Evolutionary conservation across 2,329 filamentous ascomycete species (phyloP).

Genomic region (Harringtonia lauricola): DNA sequence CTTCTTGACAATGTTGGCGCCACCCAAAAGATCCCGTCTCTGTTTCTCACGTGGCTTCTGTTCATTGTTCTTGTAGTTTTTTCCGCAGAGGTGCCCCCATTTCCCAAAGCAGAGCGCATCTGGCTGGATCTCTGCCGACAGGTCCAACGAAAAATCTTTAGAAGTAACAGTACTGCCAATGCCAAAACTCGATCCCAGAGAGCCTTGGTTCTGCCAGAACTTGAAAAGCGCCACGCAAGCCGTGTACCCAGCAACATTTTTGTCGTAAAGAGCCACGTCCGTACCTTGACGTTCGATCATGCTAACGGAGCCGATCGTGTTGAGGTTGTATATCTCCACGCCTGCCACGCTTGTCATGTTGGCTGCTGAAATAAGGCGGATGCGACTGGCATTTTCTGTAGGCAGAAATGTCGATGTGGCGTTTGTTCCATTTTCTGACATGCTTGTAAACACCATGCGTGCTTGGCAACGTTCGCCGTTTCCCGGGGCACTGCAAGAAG

Average conservation of each 20-base stretch:
- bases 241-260: conserved; percentile 14
- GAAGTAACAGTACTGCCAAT: neutral
- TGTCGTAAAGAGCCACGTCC: conserved; percentile 11
- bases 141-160: too few species aligned
- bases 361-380: conserved; percentile 4
- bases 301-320: conserved; percentile 27
- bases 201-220: conserved; percentile 9
- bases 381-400: neutral
- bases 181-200: neutral
- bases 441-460: conserved; percentile 26
- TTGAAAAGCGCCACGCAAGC: conserved; percentile 15
- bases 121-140: too few species aligned
- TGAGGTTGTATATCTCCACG: conserved; percentile 30
- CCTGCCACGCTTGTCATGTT: conserved; percentile 7
- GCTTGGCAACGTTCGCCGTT: conserved; percentile 28
- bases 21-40: too few species aligned
- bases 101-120: too few species aligned
- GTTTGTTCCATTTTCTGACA: neutral
- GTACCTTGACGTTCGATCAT: conserved; percentile 10
- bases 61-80: too few species aligned
- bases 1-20: too few species aligned
- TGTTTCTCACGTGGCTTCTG: too few species aligned
- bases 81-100: too few species aligned
- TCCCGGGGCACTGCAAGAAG: conserved; percentile 22
- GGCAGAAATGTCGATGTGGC: neutral